Conservation (phyloP, 768 basidiomycete species). For the Tubosaeta brunneosetosa region DNA sequence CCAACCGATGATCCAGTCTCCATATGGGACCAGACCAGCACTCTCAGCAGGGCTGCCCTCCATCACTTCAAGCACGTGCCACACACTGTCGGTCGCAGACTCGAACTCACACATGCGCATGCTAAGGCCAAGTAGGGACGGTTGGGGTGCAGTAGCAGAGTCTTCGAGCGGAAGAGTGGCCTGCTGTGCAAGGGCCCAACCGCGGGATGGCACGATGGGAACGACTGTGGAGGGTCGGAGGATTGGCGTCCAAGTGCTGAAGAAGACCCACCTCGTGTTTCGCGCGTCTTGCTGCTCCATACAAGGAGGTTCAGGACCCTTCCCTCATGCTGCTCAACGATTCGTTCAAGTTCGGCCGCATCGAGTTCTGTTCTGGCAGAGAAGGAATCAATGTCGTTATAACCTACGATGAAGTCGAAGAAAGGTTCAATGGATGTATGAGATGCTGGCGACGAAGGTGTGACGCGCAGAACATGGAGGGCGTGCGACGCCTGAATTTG, state of each 20-base stretch:
- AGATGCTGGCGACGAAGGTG: slow-evolving; percentile 84
- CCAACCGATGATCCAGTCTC: slow-evolving; percentile 81
- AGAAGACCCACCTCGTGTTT: slow-evolving; percentile 55
- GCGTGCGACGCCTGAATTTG: slow-evolving; percentile 40
- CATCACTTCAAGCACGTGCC: slow-evolving; percentile 96
- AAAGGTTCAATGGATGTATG: slow-evolving; percentile 83
- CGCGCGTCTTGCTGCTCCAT: slow-evolving; percentile 78
- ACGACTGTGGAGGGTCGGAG: slow-evolving; percentile 52
- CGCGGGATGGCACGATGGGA: slow-evolving; percentile 75
- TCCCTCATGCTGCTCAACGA: slow-evolving; percentile 80
- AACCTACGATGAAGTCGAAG: slow-evolving; percentile 95
- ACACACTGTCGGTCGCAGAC: slow-evolving; percentile 85
- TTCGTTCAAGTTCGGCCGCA: slow-evolving; percentile 65
- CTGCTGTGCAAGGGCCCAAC: slow-evolving; percentile 61
- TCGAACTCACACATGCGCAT: slow-evolving; percentile 93
- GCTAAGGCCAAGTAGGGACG: slow-evolving; percentile 90
- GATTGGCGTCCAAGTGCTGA: neutral
- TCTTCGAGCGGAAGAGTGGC: slow-evolving; percentile 35
- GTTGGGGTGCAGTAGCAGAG: slow-evolving; percentile 49
- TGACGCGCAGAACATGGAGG: slow-evolving; percentile 86
- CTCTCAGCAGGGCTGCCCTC: slow-evolving; percentile 97
- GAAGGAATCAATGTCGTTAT: slow-evolving; percentile 60
- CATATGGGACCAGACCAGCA: slow-evolving; percentile 91
- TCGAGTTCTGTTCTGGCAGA: slow-evolving; percentile 53
- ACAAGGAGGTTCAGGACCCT: slow-evolving; percentile 64